A percentile compares a stretch with the other conserved stretches of the same genome.
Evolutionary conservation across 164 flowering plant genomes (phyloP).

Genomic region (Nymphaea thermarum): DNA sequence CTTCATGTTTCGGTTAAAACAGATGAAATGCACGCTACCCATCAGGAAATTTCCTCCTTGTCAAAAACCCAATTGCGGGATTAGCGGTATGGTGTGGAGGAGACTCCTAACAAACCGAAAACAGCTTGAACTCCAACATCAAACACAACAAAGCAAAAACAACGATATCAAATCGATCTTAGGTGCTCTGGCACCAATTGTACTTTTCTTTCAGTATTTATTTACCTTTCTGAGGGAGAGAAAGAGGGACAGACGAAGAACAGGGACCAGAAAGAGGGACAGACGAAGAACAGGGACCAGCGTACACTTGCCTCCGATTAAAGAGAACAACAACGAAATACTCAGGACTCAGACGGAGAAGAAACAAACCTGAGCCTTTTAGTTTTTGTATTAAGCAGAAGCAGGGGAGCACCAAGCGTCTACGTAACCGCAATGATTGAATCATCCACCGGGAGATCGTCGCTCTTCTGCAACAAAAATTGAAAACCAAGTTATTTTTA

Average conservation of each 20-base stretch:
- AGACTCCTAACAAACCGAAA: neutral
- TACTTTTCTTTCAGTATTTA: neutral
- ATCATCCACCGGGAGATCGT: neutral
- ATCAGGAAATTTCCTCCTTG: neutral
- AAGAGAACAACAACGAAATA: neutral
- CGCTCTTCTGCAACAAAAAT: neutral
- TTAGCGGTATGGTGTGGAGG: neutral
- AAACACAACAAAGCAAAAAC: neutral
- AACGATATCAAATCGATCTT: neutral
- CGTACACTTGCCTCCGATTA: too few species aligned
- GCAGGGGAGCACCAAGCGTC: neutral
- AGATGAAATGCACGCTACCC: neutral
- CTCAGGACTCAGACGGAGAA: neutral
- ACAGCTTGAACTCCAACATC: neutral
- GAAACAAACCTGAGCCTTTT: neutral
- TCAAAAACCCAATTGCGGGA: neutral
- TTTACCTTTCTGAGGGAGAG: neutral
- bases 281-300: neutral
- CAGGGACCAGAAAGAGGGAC: neutral
- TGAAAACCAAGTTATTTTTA: neutral
- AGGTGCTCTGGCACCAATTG: neutral
- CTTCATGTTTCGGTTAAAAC: neutral
- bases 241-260: neutral
- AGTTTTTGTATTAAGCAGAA: neutral
- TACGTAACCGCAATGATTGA: neutral